These are phyloP conservation scores for Rhizophagus clarus DNA, from an alignment of 192 early-diverging fungal species.

Conservation along the genomic window DNA sequence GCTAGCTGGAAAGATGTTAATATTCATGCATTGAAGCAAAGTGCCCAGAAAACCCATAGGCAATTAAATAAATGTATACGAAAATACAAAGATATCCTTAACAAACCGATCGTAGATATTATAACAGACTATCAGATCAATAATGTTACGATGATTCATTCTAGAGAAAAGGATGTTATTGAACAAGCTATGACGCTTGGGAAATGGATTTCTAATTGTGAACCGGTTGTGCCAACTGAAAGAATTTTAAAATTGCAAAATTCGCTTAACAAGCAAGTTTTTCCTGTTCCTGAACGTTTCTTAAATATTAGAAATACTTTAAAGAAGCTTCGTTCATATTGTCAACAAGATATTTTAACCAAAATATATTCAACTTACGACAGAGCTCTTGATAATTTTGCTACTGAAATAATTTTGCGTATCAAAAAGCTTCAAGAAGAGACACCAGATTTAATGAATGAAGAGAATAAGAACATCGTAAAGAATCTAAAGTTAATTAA, in stretches of 20 bases:
- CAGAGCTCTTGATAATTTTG: constrained; percentile 49
- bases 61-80: constrained; percentile 90
- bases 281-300: constrained; percentile 39
- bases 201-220: constrained; percentile 44
- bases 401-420: constrained; percentile 54
- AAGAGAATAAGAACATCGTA: constrained; percentile 55
- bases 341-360: constrained; percentile 42
- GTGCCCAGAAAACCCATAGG: constrained; percentile 88
- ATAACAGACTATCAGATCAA: constrained; percentile 54
- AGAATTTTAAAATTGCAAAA: constrained; percentile 22
- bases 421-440: constrained; percentile 62
- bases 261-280: not conserved
- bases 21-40: constrained; percentile 85
- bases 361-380: not conserved
- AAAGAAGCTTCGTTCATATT: constrained; percentile 40
- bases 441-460: constrained; percentile 53
- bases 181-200: not conserved
- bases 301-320: constrained; percentile 48
- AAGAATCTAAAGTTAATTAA: constrained; percentile 71
- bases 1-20: constrained; percentile 98
- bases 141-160: constrained; percentile 35
- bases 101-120: constrained; percentile 71
- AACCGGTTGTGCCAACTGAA: constrained; percentile 34
- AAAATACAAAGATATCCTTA: constrained; percentile 78
- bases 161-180: not conserved